These are phyloP conservation scores for Ophiostoma montium DNA, from an alignment of 2,329 filamentous ascomycete species.

Conservation along the genomic window DNA sequence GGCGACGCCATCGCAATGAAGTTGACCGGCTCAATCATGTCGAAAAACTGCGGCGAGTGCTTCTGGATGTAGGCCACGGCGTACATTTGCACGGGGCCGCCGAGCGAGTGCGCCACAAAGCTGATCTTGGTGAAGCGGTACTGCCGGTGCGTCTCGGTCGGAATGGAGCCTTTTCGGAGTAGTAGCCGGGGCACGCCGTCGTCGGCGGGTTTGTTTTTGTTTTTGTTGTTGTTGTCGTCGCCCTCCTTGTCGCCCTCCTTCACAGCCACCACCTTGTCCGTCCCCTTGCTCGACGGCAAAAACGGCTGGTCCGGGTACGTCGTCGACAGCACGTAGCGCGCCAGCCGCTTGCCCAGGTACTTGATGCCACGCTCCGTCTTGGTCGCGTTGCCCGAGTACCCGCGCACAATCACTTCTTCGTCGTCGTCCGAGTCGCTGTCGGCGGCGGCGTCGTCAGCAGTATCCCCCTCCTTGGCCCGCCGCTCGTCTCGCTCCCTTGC, in stretches of 20 bases:
- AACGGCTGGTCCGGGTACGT: slow-evolving; percentile 92
- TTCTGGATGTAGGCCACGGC: slow-evolving; percentile 95
- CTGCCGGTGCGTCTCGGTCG: slow-evolving; percentile 28
- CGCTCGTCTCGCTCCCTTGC: slow-evolving; percentile 24
- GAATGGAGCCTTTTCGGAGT: slow-evolving; percentile 37
- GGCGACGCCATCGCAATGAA: slow-evolving; percentile 82
- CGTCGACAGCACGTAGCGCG: slow-evolving; percentile 76
- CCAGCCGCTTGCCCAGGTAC: slow-evolving; percentile 86
- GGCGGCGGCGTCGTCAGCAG: slow-evolving; percentile 14
- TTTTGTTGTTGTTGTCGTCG: too few relatives aligned
- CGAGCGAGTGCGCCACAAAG: slow-evolving; percentile 84
- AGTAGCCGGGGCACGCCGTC: slow-evolving; percentile 14
- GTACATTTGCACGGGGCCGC: slow-evolving; percentile 82
- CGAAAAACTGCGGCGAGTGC: slow-evolving; percentile 82
- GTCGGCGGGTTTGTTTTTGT: too few relatives aligned
- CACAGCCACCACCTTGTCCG: slow-evolving; percentile 28
- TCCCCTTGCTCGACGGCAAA: slow-evolving; percentile 46
- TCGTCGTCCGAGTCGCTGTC: slow-evolving; percentile 43
- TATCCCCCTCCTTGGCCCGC: slow-evolving; percentile 15
- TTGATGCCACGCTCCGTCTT: slow-evolving; percentile 92
- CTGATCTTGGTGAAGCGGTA: slow-evolving; percentile 91
- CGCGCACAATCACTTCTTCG: slow-evolving; percentile 77
- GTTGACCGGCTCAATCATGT: slow-evolving; percentile 73
- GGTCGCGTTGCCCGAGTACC: slow-evolving; percentile 79
- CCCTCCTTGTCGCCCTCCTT: slow-evolving; percentile 9